These are phyloP conservation scores for Arachis monticola DNA, from an alignment of 331 rosid genomes.

Conservation along the genomic window DNA sequence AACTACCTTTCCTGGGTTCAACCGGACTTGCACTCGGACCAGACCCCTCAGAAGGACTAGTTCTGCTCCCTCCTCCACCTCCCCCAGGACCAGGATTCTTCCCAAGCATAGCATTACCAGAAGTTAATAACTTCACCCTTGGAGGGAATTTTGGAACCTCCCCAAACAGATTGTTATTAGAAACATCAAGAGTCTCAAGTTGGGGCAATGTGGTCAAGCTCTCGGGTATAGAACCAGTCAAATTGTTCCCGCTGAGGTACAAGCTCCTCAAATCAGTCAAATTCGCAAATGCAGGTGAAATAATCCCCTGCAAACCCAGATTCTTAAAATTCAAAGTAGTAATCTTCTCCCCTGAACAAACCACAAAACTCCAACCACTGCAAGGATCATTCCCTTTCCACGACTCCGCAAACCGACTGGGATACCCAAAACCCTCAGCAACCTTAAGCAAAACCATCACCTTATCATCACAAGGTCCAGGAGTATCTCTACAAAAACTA, in stretches of 20 bases:
- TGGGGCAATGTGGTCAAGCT: constrained; percentile 52
- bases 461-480: constrained; percentile 63
- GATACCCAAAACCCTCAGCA: constrained; percentile 65
- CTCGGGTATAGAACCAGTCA: constrained; percentile 69
- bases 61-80: constrained; percentile 42
- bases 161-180: constrained; percentile 69
- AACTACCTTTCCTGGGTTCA: constrained; percentile 15
- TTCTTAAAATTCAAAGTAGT: constrained; percentile 52
- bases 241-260: constrained; percentile 58
- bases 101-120: constrained; percentile 69
- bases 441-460: constrained; percentile 63
- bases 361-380: constrained; percentile 51
- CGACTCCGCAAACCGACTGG: constrained; percentile 47
- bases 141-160: constrained; percentile 55
- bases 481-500: constrained; percentile 51
- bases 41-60: constrained; percentile 40
- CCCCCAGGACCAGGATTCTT: constrained; percentile 35
- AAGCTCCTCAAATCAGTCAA: constrained; percentile 63
- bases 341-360: constrained; percentile 48
- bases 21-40: constrained; percentile 43
- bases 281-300: constrained; percentile 71
- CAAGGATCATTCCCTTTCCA: constrained; percentile 74
- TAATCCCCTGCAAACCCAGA: constrained; percentile 60
- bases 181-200: constrained; percentile 65
- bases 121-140: constrained; percentile 48